Evolutionary conservation across 2,329 filamentous ascomycete genomes (phyloP).

Genomic region (Pseudonectria buxi): DNA sequence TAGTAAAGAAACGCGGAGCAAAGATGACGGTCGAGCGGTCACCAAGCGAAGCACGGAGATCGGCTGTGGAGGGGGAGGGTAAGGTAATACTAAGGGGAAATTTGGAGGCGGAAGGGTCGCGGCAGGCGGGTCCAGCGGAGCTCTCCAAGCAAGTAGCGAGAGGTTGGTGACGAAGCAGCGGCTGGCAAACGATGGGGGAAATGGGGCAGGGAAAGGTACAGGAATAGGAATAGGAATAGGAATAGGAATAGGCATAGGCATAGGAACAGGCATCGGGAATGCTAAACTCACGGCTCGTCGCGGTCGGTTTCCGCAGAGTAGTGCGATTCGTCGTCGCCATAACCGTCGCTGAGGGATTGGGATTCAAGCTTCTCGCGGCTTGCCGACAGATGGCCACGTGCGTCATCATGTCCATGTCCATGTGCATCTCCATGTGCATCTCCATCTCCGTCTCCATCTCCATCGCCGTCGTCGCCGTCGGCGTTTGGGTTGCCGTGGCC

Average conservation of each 20-base stretch:
- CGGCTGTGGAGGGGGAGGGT: constrained; percentile 1
- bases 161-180: constrained; percentile 4
- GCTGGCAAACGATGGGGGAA: too few species aligned
- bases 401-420: too few species aligned
- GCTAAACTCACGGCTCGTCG: constrained; percentile 23
- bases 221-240: background rate
- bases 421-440: too few species aligned
- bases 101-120: too few species aligned
- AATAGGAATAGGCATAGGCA: background rate
- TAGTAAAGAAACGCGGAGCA: too few species aligned
- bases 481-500: constrained; percentile 13
- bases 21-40: too few species aligned
- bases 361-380: constrained; percentile 34
- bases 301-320: constrained; percentile 29
- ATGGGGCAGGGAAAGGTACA: too few species aligned
- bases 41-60: constrained; percentile 3
- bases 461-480: too few species aligned
- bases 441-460: too few species aligned
- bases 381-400: constrained; percentile 27
- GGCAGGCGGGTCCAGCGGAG: background rate
- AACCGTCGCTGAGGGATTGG: constrained; percentile 25
- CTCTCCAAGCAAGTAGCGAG: constrained; percentile 7
- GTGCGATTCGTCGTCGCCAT: constrained; percentile 28
- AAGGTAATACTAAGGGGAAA: background rate
- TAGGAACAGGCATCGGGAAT: too few species aligned